Conservation (phyloP, 305 asterid species). For the Withania somnifera region DNA sequence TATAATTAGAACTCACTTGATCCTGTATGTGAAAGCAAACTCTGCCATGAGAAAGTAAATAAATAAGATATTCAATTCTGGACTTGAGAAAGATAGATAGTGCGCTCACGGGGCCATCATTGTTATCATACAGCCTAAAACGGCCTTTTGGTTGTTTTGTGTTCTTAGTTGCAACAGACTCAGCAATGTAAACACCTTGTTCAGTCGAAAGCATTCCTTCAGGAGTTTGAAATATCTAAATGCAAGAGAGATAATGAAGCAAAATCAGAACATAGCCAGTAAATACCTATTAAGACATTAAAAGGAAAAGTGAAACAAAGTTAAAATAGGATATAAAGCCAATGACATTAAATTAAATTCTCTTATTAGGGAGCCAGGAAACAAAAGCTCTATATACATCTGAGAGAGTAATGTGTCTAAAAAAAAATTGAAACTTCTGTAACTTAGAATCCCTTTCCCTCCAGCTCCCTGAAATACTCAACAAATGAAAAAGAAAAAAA, state of each 20-base stretch:
- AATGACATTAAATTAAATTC: neutral
- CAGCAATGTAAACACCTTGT: slow-evolving; percentile 89
- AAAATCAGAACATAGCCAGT: neutral
- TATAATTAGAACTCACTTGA: slow-evolving; percentile 42
- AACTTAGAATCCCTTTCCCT: neutral
- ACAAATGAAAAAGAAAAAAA: neutral
- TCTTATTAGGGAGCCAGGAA: neutral
- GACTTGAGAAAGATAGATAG: neutral
- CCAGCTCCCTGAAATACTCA: neutral
- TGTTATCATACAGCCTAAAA: slow-evolving; percentile 52
- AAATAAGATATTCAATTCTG: neutral
- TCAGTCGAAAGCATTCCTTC: slow-evolving; percentile 93
- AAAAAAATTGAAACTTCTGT: neutral
- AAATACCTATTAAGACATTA: neutral
- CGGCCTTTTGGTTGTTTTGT: slow-evolving; percentile 90
- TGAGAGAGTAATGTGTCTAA: neutral
- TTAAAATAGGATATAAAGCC: neutral
- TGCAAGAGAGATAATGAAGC: neutral
- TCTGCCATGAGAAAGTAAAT: neutral
- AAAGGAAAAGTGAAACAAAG: neutral
- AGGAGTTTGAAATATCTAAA: slow-evolving; percentile 82
- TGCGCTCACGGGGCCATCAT: slow-evolving; percentile 40
- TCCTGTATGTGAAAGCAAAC: slow-evolving; percentile 42
- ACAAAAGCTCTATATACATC: neutral
- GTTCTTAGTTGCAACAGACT: slow-evolving; percentile 63